Evolutionary conservation across 192 early-diverging fungal genomes (phyloP), one percentile per base, ranked within the genome.

Genomic region (Coemansia sp.): DNA sequence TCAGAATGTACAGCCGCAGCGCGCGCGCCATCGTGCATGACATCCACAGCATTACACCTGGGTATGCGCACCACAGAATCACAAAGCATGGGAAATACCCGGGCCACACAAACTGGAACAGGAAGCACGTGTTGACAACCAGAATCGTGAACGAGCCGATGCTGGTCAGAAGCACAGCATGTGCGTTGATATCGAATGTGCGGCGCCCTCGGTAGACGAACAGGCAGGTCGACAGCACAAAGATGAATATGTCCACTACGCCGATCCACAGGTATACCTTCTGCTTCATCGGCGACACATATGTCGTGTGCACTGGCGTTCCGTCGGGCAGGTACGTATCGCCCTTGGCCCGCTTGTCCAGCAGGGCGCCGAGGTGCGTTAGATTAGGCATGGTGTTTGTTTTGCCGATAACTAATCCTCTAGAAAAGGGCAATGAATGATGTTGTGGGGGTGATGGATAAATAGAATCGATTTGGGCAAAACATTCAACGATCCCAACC

Each of bases 71-170:
- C 80, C 80, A 82, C 29, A 82, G 50, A 33, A 77, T 73, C 14
- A 82, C 48, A 62, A 82, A 77, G 64, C 80, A 82, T 36, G 80
- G 80, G 55, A 77, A 82, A 41, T 70, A 36, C 41, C 74, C 80
- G 4, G 71, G 71, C 77, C 77, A 80, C 58, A 80, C 77, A 47
- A 80, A 80, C 62, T 80, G 77, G 68, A 80, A 80, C 28, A 80
- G 37, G 23, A 80, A 80, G 53, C 77, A 80, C 10, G 77, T 74
- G 72, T 80, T 80, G 57, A 80, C 77, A 8, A 75, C 36, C 13
- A 81, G 58, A 31, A 75, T 72, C 3, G 79, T 75, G 22, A 75
- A 65, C 4, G 79, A 75, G 2, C 79, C 79, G 7, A 81, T 75
- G 42, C 69, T 75, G 14, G 79, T 81, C 55, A 81, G 63, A 30